A percentile compares a stretch with the other conserved stretches of the same genome.
These are phyloP conservation scores for Nakazawaea pomicola DNA, from an alignment of 805 yeast genomes.

Conservation along the genomic window DNA sequence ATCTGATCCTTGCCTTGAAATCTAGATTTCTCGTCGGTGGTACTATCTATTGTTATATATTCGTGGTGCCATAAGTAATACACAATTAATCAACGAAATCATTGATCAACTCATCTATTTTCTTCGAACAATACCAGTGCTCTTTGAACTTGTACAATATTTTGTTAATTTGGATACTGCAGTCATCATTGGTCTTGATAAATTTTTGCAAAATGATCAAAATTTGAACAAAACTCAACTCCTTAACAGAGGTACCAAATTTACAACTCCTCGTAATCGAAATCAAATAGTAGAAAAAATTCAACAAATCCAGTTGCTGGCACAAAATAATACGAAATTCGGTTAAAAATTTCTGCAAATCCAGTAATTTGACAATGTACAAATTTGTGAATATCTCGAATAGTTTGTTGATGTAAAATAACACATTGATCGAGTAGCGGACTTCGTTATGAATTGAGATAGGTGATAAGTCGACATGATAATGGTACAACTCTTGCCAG, in stretches of 20 bases:
- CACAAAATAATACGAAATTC: not conserved
- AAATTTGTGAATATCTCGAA: slow-evolving; percentile 1
- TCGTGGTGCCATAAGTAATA: too few relatives aligned
- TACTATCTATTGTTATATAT: too few relatives aligned
- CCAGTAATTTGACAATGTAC: not conserved
- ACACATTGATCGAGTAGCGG: slow-evolving; percentile 2
- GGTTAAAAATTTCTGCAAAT: not conserved
- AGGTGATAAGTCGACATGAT: not conserved
- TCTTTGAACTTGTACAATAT: slow-evolving; percentile 4
- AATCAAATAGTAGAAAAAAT: not conserved
- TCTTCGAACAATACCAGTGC: slow-evolving; percentile 7
- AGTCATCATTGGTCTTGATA: slow-evolving; percentile 1
- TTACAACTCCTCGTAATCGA: not conserved
- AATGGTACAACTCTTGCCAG: not conserved
- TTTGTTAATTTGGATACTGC: slow-evolving; percentile 1
- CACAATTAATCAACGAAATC: slow-evolving; percentile 3
- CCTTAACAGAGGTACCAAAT: slow-evolving; percentile 1
- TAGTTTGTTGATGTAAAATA: slow-evolving; percentile 7
- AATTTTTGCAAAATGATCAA: slow-evolving; percentile 5
- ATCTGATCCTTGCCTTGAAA: too few relatives aligned
- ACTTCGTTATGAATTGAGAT: not conserved
- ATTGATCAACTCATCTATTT: slow-evolving; percentile 4
- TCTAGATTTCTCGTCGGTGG: too few relatives aligned
- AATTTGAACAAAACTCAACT: slow-evolving; percentile 2
- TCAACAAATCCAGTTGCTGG: not conserved